These are phyloP conservation scores for Alternaria infectoria DNA, from an alignment of 2,329 filamentous ascomycete genomes.

Conservation along the genomic window DNA sequence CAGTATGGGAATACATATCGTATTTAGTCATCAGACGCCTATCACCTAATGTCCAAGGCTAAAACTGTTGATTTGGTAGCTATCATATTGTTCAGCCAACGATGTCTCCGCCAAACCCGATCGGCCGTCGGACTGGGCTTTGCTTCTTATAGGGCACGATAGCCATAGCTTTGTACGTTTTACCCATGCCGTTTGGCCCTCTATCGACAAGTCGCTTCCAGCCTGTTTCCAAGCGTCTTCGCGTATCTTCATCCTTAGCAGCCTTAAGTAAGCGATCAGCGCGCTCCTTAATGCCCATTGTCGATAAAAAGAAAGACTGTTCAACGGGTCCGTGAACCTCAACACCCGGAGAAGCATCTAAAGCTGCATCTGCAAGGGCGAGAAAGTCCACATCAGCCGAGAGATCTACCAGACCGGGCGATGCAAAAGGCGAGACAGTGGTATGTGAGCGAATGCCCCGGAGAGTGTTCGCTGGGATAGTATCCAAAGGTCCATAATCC, in stretches of 20 bases:
- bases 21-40: background rate
- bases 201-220: slow-evolving; percentile 86
- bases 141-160: slow-evolving; percentile 73
- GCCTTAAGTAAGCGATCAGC: slow-evolving; percentile 37
- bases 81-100: background rate
- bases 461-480: slow-evolving; percentile 85
- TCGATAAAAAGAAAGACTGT: slow-evolving; percentile 78
- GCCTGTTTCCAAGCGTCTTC: slow-evolving; percentile 68
- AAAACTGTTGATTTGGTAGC: background rate
- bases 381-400: slow-evolving; percentile 94
- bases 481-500: slow-evolving; percentile 84
- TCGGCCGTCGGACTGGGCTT: slow-evolving; percentile 73
- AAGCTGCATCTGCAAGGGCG: slow-evolving; percentile 81
- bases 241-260: slow-evolving; percentile 48
- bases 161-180: slow-evolving; percentile 90
- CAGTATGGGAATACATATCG: background rate
- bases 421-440: slow-evolving; percentile 77
- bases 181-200: slow-evolving; percentile 87
- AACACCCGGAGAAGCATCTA: slow-evolving; percentile 75
- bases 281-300: slow-evolving; percentile 74
- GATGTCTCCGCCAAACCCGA: slow-evolving; percentile 85
- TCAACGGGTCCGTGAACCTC: slow-evolving; percentile 93
- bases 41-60: background rate
- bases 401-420: slow-evolving; percentile 84
- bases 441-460: slow-evolving; percentile 84